Conservation (phyloP, 148 eudicot species). For the Linanthus parryae region DNA sequence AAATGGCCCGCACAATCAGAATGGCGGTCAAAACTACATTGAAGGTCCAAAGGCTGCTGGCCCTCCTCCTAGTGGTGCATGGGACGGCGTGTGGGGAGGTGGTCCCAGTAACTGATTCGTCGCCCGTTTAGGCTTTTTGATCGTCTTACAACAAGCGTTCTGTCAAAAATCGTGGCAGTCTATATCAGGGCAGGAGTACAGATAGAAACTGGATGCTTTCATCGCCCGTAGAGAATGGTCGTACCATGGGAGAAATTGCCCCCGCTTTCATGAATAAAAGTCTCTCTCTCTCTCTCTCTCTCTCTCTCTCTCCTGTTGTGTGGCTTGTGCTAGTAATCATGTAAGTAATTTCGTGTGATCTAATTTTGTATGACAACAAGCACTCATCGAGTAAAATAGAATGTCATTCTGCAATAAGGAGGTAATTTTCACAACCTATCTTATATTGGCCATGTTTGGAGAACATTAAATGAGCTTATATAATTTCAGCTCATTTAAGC, state of each 20-base stretch:
- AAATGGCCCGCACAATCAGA: slow-evolving; percentile 48
- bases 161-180: not conserved
- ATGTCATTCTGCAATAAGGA: no score
- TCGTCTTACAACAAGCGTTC: no score
- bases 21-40: slow-evolving; percentile 33
- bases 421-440: no score
- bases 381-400: no score
- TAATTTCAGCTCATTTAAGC: no score
- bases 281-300: not conserved
- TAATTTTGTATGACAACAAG: not conserved
- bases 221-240: slow-evolving; percentile 1
- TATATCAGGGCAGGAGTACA: not conserved
- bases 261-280: not conserved
- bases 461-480: no score
- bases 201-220: not conserved
- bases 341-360: not conserved
- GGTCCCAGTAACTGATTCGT: slow-evolving; percentile 8
- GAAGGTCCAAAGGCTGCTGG: slow-evolving; percentile 62
- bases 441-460: no score
- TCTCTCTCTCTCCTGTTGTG: not conserved
- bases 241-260: not conserved
- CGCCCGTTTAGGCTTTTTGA: no score
- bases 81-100: slow-evolving; percentile 85
- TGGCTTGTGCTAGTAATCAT: not conserved
- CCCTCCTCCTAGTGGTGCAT: slow-evolving; percentile 45